Conservation (phyloP, 1,284 basidiomycete genomes). For the Wolfiporia cocos region DNA sequence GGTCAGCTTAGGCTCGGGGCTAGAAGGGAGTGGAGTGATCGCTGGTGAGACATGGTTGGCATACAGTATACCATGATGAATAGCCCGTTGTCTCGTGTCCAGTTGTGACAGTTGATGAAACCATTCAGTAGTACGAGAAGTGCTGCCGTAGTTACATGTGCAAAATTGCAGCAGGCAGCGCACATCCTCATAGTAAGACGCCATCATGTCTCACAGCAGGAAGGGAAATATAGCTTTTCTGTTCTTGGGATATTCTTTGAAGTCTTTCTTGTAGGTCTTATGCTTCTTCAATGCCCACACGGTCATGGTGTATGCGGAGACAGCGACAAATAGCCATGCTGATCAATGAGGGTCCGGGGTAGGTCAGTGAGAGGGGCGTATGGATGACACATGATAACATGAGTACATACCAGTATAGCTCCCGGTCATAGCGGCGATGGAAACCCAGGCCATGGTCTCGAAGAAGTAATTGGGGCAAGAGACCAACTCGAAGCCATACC, state of each 20-base stretch:
- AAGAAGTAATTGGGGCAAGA: slow-evolving; percentile 97
- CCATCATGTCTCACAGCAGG: slow-evolving; percentile 34
- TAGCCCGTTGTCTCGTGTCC: not conserved
- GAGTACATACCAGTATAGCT: slow-evolving; percentile 63
- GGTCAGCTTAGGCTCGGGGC: slow-evolving; percentile 52
- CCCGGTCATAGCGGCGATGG: slow-evolving; percentile 75
- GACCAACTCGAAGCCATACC: slow-evolving; percentile 82
- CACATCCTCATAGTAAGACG: not conserved
- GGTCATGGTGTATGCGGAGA: slow-evolving; percentile 72
- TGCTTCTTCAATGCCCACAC: slow-evolving; percentile 95
- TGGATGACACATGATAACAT: slow-evolving; percentile 3
- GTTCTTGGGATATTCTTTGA: slow-evolving; percentile 73
- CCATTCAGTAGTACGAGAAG: not conserved
- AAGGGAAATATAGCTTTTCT: slow-evolving; percentile 85
- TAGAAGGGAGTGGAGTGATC: slow-evolving; percentile 40
- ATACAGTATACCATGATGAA: slow-evolving; percentile 76
- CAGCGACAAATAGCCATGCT: slow-evolving; percentile 72
- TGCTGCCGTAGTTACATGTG: not conserved
- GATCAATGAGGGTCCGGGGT: not conserved
- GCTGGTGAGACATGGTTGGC: slow-evolving; percentile 61
- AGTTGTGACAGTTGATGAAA: not conserved
- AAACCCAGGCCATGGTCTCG: slow-evolving; percentile 77
- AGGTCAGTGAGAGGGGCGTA: not conserved
- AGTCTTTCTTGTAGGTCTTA: slow-evolving; percentile 87
- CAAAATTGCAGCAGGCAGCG: slow-evolving; percentile 1